Base-by-base conservation (phyloP, 257 asterid genomes). In the Cordia subcordata region DNA sequence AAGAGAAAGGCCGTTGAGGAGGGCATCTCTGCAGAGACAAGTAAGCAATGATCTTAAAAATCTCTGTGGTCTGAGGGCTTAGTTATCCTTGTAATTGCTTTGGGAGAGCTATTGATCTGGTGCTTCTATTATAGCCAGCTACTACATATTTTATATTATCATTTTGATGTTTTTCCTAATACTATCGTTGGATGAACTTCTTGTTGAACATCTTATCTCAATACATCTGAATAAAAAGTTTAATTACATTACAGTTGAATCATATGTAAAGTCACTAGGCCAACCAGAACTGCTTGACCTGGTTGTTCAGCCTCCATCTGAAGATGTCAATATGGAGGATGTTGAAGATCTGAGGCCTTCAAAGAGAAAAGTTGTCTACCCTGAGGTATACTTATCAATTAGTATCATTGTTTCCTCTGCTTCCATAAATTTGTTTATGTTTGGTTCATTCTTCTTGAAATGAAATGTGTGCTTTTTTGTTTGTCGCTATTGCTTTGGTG, bases 1-100 rank as follows among this genome's bases (percentile, higher is more conserved):
- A 85, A 78, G 79, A 85, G 77, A 70, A 93, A 93, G 74, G 97
- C 99, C 68, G 60, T 64, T 16, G 79, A 78, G 58, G 90, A 82
- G 64, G 97, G 96, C 51, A 89, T 93, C 79, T 66, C 73, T 69
- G 99, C 95, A 13, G 97, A 86, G 79, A 89, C 99, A 73, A 88
- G 99, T 93, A 71, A 42, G 12, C 15, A 42, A 42, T 42, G 35
- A 27, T 6, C 35, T 27, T 27, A 27, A 27, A 27, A 27, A 27
- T 27, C 6, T 27, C 35, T 27, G 35, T 27, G 3, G 35, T 27
- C 6, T 3, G 4, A 27, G 35, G 35, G 35, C 6, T 27, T 6
- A 27, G 35, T 27, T 27, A 27, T 27, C 35, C 35, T 27, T 27
- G 3, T 27, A 27, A 1, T 27, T 6, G 6, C 6, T 27, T 27